A percentile compares a stretch with the other conserved stretches of the same genome.
Conservation (phyloP, 495 filamentous ascomycete genomes). For the Aspergillus olivimuriae region DNA sequence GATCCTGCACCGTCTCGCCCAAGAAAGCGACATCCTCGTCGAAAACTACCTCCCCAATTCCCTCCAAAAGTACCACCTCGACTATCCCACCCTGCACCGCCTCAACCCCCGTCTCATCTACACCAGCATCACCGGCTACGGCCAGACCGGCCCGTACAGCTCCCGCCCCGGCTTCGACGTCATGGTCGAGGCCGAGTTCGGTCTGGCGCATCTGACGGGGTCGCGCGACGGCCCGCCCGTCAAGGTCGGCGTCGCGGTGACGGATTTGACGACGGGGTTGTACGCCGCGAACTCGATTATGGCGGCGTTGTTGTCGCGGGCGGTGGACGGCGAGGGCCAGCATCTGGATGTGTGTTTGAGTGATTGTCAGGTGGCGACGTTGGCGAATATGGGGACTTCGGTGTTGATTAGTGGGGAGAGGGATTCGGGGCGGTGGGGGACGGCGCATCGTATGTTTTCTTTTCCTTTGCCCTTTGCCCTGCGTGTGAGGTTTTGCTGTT, state of each 20-base stretch:
- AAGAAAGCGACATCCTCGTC: constrained; percentile 84
- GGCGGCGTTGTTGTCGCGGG: constrained; percentile 79
- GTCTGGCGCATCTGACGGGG: constrained; percentile 96
- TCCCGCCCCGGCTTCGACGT: constrained; percentile 92
- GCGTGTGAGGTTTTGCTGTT: no score
- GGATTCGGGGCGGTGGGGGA: constrained; percentile 88
- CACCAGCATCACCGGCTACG: constrained; percentile 68
- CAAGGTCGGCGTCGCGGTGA: constrained; percentile 96
- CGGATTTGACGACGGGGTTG: constrained; percentile 87
- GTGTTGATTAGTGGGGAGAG: constrained; percentile 81
- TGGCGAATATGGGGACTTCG: constrained; percentile 90
- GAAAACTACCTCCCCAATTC: constrained; percentile 93
- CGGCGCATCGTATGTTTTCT: constrained; percentile 72
- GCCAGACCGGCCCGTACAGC: constrained; percentile 88
- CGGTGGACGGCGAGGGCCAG: constrained; percentile 66
- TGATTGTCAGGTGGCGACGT: constrained; percentile 88
- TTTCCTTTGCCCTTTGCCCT: neutral
- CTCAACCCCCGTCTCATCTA: constrained; percentile 75
- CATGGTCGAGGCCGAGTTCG: constrained; percentile 98
- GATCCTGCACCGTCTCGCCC: constrained; percentile 79
- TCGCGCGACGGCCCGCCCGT: constrained; percentile 81
- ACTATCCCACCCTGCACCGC: constrained; percentile 68
- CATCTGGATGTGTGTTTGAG: constrained; percentile 87
- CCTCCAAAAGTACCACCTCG: constrained; percentile 82
- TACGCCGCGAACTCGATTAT: constrained; percentile 96